phyloP scores from a whole-genome alignment of 768 basidiomycete genomes.

The Russula lepida region DNA sequence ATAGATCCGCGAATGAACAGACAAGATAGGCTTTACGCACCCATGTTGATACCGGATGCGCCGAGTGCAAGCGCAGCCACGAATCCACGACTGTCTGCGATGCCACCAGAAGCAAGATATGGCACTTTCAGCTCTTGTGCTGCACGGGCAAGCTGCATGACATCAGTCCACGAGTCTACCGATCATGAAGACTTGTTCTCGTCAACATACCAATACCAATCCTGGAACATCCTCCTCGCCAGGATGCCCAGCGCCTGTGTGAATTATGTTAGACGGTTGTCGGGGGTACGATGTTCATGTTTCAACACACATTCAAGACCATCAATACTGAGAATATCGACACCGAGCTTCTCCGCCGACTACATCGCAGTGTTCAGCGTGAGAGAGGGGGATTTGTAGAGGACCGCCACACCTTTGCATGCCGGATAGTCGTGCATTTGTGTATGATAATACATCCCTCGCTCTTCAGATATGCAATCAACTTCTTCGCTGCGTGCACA shows the following conservation, averaged over 20 bases:
- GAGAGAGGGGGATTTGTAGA: neutral
- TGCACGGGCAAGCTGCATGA: slow-evolving; percentile 70
- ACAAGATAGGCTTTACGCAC: slow-evolving; percentile 22
- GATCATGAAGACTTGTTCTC: neutral
- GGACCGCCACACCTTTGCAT: slow-evolving; percentile 58
- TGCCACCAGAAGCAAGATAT: slow-evolving; percentile 85
- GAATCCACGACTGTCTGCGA: slow-evolving; percentile 80
- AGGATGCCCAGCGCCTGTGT: slow-evolving; percentile 83
- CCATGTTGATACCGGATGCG: slow-evolving; percentile 85
- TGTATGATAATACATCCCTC: slow-evolving; percentile 75
- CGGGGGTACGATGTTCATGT: neutral
- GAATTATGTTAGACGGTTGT: slow-evolving; percentile 12
- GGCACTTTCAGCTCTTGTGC: slow-evolving; percentile 77
- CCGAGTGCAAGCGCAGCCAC: slow-evolving; percentile 77
- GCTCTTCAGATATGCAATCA: slow-evolving; percentile 78
- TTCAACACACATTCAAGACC: slow-evolving; percentile 72
- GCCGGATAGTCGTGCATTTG: slow-evolving; percentile 82
- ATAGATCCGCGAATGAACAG: neutral
- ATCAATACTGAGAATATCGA: slow-evolving; percentile 84
- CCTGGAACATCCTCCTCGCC: slow-evolving; percentile 93
- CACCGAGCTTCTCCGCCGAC: slow-evolving; percentile 66
- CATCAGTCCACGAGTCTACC: neutral
- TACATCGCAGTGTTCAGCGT: slow-evolving; percentile 16
- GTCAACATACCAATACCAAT: slow-evolving; percentile 54
- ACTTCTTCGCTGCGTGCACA: slow-evolving; percentile 48